These are phyloP conservation scores for Nicotiana benthamiana DNA, from an alignment of 257 asterid genomes.

Conservation along the genomic window DNA sequence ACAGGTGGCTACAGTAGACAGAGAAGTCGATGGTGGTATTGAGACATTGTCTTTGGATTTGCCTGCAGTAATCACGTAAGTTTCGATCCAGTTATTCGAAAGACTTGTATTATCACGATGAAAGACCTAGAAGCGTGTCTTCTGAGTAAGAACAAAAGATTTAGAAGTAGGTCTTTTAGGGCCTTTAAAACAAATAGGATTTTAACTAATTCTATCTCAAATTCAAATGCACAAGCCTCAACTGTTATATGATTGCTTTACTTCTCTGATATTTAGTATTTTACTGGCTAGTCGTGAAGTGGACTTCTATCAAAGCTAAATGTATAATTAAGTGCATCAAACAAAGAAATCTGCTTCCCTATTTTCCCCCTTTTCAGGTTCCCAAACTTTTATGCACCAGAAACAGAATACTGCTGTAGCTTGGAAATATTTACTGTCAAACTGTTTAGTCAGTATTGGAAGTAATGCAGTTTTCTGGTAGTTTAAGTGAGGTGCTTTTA, in stretches of 20 bases:
- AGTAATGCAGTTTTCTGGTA: not conserved
- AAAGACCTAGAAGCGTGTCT: not conserved
- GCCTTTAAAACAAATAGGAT: not conserved
- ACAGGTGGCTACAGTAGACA: conserved; percentile 62
- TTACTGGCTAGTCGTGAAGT: not conserved
- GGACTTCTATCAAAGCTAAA: not conserved
- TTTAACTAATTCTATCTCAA: not conserved
- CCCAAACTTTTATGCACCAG: not conserved
- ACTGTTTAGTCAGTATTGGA: not conserved
- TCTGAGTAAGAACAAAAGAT: not conserved
- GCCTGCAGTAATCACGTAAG: conserved; percentile 96
- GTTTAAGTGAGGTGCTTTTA: not conserved
- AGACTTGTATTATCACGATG: not conserved
- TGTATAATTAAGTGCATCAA: not conserved
- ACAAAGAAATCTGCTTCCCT: not conserved
- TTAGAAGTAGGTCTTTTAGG: not conserved
- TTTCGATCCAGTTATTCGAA: not conserved
- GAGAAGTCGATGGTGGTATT: conserved; percentile 98
- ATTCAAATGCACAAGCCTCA: not conserved
- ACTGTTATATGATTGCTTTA: not conserved
- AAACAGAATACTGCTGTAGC: not conserved
- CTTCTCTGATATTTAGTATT: not conserved
- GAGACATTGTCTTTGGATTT: conserved; percentile 80
- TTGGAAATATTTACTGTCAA: not conserved
- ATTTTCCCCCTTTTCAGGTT: not conserved